Evolutionary conservation across 2,329 filamentous ascomycete species (phyloP), one percentile per base, ranked within the genome.

Genomic region (Exophiala sp.): DNA sequence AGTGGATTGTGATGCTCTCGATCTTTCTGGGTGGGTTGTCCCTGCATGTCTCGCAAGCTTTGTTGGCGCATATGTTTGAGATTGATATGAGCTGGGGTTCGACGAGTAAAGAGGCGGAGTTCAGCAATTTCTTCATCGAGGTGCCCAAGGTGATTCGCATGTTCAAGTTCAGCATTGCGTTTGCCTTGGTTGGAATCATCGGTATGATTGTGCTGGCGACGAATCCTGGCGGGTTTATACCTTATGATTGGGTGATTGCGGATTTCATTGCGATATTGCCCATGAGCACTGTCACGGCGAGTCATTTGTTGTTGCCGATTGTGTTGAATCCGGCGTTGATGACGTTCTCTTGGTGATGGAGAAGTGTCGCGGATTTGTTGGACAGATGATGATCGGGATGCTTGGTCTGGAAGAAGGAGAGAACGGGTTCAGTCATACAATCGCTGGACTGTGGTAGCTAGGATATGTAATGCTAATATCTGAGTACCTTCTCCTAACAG

Each of bases 41-140:
- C 1, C 79, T 95, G 24, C 89, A 95, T 72, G 82, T 95, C 44
- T 88, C 83, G 32, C 86, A 91, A 68, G 89, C 90, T 1, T 75
- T 95, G 36, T 72, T 94, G 43, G 80, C 84, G 2, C 90, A 95
- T 75, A 89, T 94, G 82, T 88, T 94, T 67, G 84, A 88, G 72
- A 84, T 94, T 67, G 81, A 65, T 71, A 92, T 94, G 86, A 83
- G 82, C 1, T 95, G 89, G 89, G 88, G 89, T 47, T 84, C 89
- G 1, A 95, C 90, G 0, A 82, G 85, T 35, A 95, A 95, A 72
- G 89, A 95, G 58, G 53, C 69, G 64, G 52, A 69, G 65, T 85
- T 87, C 66, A 86, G 86, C 32, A 88, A 89, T 70, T 95, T 95
- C 72, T 92, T 91, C 72, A 87, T 89, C 58, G 89, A 94, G 67